These are phyloP conservation scores for Pterocarpus santalinus DNA, from an alignment of 306 rosid species.

Conservation along the genomic window DNA sequence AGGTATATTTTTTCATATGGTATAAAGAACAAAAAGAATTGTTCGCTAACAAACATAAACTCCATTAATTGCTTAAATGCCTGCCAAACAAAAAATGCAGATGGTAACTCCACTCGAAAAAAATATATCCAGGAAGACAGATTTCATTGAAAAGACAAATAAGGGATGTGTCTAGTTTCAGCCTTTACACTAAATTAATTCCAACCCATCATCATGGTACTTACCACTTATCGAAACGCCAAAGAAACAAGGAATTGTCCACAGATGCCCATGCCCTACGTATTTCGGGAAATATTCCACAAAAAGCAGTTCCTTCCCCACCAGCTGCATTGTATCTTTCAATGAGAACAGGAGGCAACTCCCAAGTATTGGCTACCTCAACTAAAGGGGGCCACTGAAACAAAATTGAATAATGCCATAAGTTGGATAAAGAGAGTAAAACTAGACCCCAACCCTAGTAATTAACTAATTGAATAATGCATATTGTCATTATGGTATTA, in stretches of 20 bases:
- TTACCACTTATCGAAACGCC: constrained; percentile 99
- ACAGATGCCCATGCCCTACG: constrained; percentile 98
- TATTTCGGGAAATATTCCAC: constrained; percentile 96
- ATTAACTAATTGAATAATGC: background rate
- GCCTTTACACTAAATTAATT: constrained; percentile 16
- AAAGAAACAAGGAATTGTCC: constrained; percentile 90
- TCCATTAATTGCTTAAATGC: no score
- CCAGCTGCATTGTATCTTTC: constrained; percentile 96
- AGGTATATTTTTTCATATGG: no score
- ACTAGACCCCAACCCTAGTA: background rate
- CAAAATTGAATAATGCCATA: constrained; percentile 35
- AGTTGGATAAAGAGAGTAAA: constrained; percentile 2
- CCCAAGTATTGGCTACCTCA: constrained; percentile 88
- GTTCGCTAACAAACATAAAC: no score
- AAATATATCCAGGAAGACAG: background rate
- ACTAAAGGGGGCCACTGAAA: constrained; percentile 96
- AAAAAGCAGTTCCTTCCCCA: constrained; percentile 96
- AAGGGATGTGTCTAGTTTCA: background rate
- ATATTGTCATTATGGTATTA: background rate
- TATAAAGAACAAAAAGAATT: no score
- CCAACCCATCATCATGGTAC: constrained; percentile 37
- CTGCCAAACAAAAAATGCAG: no score
- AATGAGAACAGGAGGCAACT: constrained; percentile 90
- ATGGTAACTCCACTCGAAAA: no score
- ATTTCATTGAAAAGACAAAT: background rate